These are phyloP conservation scores for Papiliotrema laurentii DNA, from an alignment of 1,284 basidiomycete genomes.

Conservation along the genomic window DNA sequence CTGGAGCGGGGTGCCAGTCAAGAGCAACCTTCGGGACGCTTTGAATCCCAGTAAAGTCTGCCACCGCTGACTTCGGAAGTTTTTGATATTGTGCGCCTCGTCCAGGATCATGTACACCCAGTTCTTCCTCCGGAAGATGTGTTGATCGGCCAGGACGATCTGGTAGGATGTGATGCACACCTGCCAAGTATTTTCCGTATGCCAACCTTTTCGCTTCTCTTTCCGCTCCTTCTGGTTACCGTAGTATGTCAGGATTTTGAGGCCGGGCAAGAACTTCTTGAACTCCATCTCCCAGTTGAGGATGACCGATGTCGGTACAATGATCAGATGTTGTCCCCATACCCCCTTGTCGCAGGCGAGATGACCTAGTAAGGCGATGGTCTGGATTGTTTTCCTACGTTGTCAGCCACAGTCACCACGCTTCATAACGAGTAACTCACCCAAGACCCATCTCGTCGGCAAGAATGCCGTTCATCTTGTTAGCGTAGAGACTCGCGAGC, in stretches of 20 bases:
- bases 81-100: slow-evolving; percentile 99
- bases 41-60: slow-evolving; percentile 92
- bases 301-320: slow-evolving; percentile 91
- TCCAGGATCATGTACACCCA: slow-evolving; percentile 98
- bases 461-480: slow-evolving; percentile 81
- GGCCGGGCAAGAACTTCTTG: slow-evolving; percentile 94
- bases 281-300: slow-evolving; percentile 99
- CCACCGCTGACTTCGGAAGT: slow-evolving; percentile 94
- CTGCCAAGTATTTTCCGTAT: slow-evolving; percentile 86
- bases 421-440: slow-evolving; percentile 51
- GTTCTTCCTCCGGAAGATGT: slow-evolving; percentile 88
- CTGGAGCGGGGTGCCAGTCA: slow-evolving; percentile 92
- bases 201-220: slow-evolving; percentile 91
- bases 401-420: background rate
- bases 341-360: slow-evolving; percentile 90
- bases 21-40: slow-evolving; percentile 75
- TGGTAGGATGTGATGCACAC: slow-evolving; percentile 96
- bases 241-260: slow-evolving; percentile 88
- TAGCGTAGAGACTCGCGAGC: slow-evolving; percentile 83
- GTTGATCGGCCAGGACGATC: slow-evolving; percentile 84
- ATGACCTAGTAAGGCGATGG: slow-evolving; percentile 86
- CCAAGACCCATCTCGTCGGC: slow-evolving; percentile 84
- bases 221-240: slow-evolving; percentile 87
- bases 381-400: slow-evolving; percentile 90
- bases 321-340: slow-evolving; percentile 94